Base-by-base conservation (phyloP, 306 rosid genomes). In the Senna tora region DNA sequence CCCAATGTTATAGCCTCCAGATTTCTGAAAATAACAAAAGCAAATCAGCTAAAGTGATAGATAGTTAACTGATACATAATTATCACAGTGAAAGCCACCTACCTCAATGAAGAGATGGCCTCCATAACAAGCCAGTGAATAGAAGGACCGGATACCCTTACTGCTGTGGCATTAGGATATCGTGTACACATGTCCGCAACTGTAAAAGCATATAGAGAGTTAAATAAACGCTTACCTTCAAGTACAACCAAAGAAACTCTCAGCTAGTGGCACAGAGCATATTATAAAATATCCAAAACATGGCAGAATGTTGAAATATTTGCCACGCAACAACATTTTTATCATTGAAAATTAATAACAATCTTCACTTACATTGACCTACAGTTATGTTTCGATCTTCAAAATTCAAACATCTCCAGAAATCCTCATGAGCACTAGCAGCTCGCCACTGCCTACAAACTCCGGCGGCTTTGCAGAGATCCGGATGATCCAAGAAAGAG, bases 391-490 rank as follows among this genome's bases (percentile, higher is more conserved):
- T 84, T 60, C 86, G 79, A 75, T 89, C 84, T 82, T 87, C 90
- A 79, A 92, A 87, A 84, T 87, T 84, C 79, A 92, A 83, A 78
- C 85, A 79, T 77, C 83, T 89, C 97, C 97, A 92, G 73, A 92
- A 92, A 75, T 87, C 97, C 72, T 89, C 97, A 74, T 92, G 97
- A 42, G 93, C 88, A 86, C 97, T 87, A 45, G 96, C 96, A 67
- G 85, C 71, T 75, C 90, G 80, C 97, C 97, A 92, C 76, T 89
- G 97, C 79, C 79, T 79, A 74, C 97, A 92, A 43, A 92, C 97
- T 30, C 81, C 77, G 69, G 93, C 96, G 59, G 96, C 97, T 85
- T 77, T 86, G 84, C 96, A 92, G 34, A 92, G 97, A 84, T 84
- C 84, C 58, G 62, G 63, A 74, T 84, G 96, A 85, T 89, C 89